phyloP scores from a whole-genome alignment of 257 asterid genomes.

The Echites panduratus region DNA sequence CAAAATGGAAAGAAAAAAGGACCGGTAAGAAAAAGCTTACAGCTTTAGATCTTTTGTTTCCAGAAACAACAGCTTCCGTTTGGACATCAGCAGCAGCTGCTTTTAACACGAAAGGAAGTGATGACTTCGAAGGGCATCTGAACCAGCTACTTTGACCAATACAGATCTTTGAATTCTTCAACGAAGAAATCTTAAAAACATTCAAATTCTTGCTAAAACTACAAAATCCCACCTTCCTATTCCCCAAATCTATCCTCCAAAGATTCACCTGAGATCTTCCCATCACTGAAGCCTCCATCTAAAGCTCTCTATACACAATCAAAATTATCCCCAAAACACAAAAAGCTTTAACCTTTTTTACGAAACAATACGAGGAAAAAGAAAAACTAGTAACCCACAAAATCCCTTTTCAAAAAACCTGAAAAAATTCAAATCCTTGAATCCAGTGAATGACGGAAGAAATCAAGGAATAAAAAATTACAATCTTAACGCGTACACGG shows the following conservation, averaged over 20 bases:
- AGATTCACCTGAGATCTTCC: slow-evolving; percentile 64
- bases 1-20: background rate
- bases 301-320: background rate
- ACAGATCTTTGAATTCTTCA: slow-evolving; percentile 24
- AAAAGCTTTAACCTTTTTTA: background rate
- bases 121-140: slow-evolving; percentile 38
- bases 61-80: slow-evolving; percentile 31
- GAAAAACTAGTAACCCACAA: background rate
- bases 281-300: slow-evolving; percentile 63
- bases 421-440: slow-evolving; percentile 5
- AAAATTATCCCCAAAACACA: background rate
- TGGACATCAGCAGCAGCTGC: slow-evolving; percentile 38
- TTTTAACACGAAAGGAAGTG: slow-evolving; percentile 27
- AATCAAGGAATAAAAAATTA: background rate
- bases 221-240: slow-evolving; percentile 36
- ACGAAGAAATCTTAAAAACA: slow-evolving; percentile 27
- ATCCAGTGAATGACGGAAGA: background rate
- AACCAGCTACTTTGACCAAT: slow-evolving; percentile 26
- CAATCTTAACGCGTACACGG: background rate
- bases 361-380: background rate
- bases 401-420: background rate
- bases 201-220: slow-evolving; percentile 42
- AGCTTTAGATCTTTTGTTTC: slow-evolving; percentile 23
- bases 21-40: slow-evolving; percentile 28
- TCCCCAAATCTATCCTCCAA: slow-evolving; percentile 30